Base-by-base conservation (phyloP, 768 basidiomycete species). In the Dioszegia aurantiaca region DNA sequence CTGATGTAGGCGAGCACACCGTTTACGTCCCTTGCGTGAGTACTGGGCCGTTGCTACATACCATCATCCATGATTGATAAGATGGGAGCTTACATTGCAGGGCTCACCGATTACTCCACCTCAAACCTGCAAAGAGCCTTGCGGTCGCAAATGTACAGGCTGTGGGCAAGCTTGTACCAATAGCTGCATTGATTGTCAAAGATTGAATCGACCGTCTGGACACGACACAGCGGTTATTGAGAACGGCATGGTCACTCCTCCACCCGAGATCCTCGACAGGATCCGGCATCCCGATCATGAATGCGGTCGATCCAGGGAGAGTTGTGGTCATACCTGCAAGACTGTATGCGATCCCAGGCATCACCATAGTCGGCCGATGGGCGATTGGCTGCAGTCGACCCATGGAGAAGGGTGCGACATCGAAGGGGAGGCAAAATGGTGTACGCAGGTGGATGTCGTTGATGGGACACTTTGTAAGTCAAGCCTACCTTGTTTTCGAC, bases 111-210 rank as follows among this genome's bases (percentile, higher is more conserved):
- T 6, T 2, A 10, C 17, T 10, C 23, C 78, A 88, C 16, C 77
- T 0, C 86, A 87, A 65, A 86, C 86, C 0, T 88, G 87, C 67
- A 58, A 65, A 8, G 81, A 80, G 39, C 63, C 74, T 12, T 88
- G 86, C 67, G 78, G 80, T 1, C 74, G 77, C 1, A 67, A 80
- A 1, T 87, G 86, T 61, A 27, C 61, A 1, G 87, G 86, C 63
- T 87, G 85, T 60, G 78, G 80, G 24, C 80, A 80, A 53, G 59
- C 46, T 23, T 88, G 87, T 69, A 77, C 67, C 1, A 76, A 82
- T 0, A 61, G 56, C 5, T 87, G 87, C 66, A 61, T 78, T 42
- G 64, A 77, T 3, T 87, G 86, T 66, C 83, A 83, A 60, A 31
- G 27, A 8, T 46, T 78, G 31, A 70, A 60, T 27, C 41, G 23